A percentile compares a stretch with the other conserved stretches of the same genome.
Conservation (phyloP, 768 basidiomycete species). For the Phaeotremella skinneri region DNA sequence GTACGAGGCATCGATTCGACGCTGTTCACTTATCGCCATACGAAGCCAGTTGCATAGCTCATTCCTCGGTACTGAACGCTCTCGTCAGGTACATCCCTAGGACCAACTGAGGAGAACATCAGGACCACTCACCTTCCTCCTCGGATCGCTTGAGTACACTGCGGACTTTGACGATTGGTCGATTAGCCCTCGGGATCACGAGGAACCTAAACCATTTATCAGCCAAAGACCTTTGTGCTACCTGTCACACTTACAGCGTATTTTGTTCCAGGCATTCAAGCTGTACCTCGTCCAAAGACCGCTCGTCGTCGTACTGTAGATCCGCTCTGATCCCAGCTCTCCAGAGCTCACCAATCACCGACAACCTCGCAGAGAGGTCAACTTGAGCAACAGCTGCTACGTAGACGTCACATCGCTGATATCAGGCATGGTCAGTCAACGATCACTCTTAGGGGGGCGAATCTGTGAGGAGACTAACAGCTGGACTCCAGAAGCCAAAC, state of each 20-base stretch:
- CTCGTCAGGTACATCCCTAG: neutral
- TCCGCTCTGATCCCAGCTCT: slow-evolving; percentile 47
- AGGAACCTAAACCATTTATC: slow-evolving; percentile 36
- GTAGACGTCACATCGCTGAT: slow-evolving; percentile 48
- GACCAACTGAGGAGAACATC: neutral
- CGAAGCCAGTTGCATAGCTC: slow-evolving; percentile 43
- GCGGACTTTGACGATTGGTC: slow-evolving; percentile 41
- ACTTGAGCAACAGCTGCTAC: slow-evolving; percentile 39
- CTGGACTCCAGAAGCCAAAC: slow-evolving; percentile 46
- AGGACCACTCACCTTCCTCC: slow-evolving; percentile 40
- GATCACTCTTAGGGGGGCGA: neutral
- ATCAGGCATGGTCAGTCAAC: neutral
- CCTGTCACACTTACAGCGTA: slow-evolving; percentile 36
- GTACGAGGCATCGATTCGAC: slow-evolving; percentile 44
- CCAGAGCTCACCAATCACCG: slow-evolving; percentile 48
- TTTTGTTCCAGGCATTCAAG: slow-evolving; percentile 48
- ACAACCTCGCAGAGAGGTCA: slow-evolving; percentile 36
- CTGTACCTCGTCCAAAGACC: slow-evolving; percentile 42
- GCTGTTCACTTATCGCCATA: slow-evolving; percentile 41
- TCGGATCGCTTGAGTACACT: slow-evolving; percentile 39
- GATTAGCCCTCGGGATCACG: slow-evolving; percentile 42
- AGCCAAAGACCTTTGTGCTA: too few species aligned
- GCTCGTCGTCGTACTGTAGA: slow-evolving; percentile 49
- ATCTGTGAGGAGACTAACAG: slow-evolving; percentile 21
- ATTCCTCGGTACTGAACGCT: slow-evolving; percentile 35